phyloP scores from a whole-genome alignment of 441 rosid species.

The Raphanus hybrid region DNA sequence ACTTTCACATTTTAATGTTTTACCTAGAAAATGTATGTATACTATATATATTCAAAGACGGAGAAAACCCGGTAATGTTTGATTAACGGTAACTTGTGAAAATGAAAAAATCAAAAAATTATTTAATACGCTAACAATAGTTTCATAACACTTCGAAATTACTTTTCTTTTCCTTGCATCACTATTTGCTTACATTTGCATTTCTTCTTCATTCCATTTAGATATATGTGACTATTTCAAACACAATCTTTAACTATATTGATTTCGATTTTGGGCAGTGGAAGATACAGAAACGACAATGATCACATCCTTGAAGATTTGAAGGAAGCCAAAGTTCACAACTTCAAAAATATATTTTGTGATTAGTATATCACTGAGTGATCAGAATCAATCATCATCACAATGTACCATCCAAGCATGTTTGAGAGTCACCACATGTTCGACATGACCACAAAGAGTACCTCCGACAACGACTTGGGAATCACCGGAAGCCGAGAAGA shows the following conservation, averaged over 20 bases:
- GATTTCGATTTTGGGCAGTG: slow-evolving; percentile 32
- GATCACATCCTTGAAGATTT: slow-evolving; percentile 34
- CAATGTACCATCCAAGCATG: slow-evolving; percentile 76
- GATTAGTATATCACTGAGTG: slow-evolving; percentile 2
- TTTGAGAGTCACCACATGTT: slow-evolving; percentile 71
- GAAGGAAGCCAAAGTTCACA: slow-evolving; percentile 25
- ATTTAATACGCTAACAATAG: background rate
- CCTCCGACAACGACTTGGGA: slow-evolving; percentile 67
- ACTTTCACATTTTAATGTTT: background rate
- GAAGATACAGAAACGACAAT: slow-evolving; percentile 24
- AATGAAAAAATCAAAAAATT: slow-evolving; percentile 8
- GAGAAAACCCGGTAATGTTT: background rate
- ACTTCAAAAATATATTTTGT: background rate
- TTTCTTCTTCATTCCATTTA: slow-evolving; percentile 25
- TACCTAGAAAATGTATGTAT: background rate
- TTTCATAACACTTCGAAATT: slow-evolving; percentile 6
- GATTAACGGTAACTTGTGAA: slow-evolving; percentile 5
- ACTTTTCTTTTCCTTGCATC: slow-evolving; percentile 33
- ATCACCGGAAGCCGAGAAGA: slow-evolving; percentile 62
- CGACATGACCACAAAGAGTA: slow-evolving; percentile 68
- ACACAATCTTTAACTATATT: slow-evolving; percentile 27
- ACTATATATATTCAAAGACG: background rate
- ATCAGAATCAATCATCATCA: slow-evolving; percentile 15
- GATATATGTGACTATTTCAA: background rate
- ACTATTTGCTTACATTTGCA: slow-evolving; percentile 33